Base-by-base conservation (phyloP, 108 stramenopile genomes). In the Thalassiosira profunda region DNA sequence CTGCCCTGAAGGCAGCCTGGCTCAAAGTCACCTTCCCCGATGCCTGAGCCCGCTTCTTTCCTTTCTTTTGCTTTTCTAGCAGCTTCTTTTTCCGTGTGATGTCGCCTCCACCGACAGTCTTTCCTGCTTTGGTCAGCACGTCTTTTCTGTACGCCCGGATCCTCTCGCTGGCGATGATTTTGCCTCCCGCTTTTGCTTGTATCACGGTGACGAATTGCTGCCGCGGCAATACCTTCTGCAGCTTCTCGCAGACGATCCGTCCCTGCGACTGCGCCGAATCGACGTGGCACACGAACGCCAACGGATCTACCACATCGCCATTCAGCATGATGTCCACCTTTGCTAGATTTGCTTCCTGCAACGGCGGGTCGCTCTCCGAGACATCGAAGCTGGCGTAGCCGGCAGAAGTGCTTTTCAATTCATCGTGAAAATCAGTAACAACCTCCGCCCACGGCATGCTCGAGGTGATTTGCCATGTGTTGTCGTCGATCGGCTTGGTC, bases 121-220 rank as follows among this genome's bases (percentile, higher is more conserved):
- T 99, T 5, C 91, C 92, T 15, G 84, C 90, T 37, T 89, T 99
- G 5, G 90, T 91, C 38, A 98, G 70, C 0, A 99, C 99, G 67
- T 99, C 98, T 67, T 99, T 99, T 41, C 98, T 79, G 64, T 94
- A 97, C 4, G 98, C 95, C 38, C 84, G 57, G 49, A 99, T 97
- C 17, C 93, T 71, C 45, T 88, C 87, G 35, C 89, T 85, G 1
- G 96, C 96, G 38, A 90, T 74, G 21, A 96, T 84, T 72, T 92
- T 97, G 0, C 78, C 82, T 33, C 91, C 96, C 1, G 94, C 95
- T 64, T 93, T 94, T 9, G 98, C 99, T 71, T 99, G 99, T 58
- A 99, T 99, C 37, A 97, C 94, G 9, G 95, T 96, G 24, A 96
- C 92, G 64, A 99, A 99, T 72, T 98, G 98, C 62, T 99, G 98